These are phyloP conservation scores for Hysterangium stoloniferum DNA, from an alignment of 768 basidiomycete species.

Conservation along the genomic window DNA sequence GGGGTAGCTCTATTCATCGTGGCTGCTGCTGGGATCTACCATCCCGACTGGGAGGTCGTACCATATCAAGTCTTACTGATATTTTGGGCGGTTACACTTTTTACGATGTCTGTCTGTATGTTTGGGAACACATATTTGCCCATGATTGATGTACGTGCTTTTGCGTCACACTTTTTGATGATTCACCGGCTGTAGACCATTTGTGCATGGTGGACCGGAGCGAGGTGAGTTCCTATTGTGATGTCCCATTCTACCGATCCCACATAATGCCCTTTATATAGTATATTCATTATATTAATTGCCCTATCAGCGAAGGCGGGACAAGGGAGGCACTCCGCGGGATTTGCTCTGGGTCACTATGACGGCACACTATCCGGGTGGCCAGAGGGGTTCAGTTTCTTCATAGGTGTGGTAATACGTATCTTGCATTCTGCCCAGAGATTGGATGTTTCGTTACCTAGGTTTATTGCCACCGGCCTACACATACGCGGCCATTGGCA, in stretches of 20 bases:
- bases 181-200: constrained; percentile 32
- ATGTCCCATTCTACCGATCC: too few species aligned
- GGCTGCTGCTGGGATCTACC: constrained; percentile 49
- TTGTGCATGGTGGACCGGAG: constrained; percentile 55
- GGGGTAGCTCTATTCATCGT: constrained; percentile 55
- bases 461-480: constrained; percentile 34
- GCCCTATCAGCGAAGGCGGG: constrained; percentile 51
- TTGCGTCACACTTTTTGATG: not conserved
- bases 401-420: constrained; percentile 55
- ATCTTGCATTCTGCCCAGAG: constrained; percentile 24
- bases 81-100: constrained; percentile 44
- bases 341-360: constrained; percentile 51
- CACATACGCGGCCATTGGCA: constrained; percentile 51
- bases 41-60: constrained; percentile 49
- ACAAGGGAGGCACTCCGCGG: constrained; percentile 42
- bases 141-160: constrained; percentile 36
- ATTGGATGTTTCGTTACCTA: constrained; percentile 17
- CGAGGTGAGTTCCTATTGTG: constrained; percentile 30
- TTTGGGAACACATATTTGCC: constrained; percentile 48
- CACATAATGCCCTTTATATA: not conserved
- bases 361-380: constrained; percentile 59
- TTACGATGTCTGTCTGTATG: constrained; percentile 44
- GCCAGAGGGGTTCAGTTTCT: constrained; percentile 62
- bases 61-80: constrained; percentile 53
- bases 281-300: constrained; percentile 42